phyloP scores from a whole-genome alignment of 202 grass and related monocot species.

The Saccharum hybrid region DNA sequence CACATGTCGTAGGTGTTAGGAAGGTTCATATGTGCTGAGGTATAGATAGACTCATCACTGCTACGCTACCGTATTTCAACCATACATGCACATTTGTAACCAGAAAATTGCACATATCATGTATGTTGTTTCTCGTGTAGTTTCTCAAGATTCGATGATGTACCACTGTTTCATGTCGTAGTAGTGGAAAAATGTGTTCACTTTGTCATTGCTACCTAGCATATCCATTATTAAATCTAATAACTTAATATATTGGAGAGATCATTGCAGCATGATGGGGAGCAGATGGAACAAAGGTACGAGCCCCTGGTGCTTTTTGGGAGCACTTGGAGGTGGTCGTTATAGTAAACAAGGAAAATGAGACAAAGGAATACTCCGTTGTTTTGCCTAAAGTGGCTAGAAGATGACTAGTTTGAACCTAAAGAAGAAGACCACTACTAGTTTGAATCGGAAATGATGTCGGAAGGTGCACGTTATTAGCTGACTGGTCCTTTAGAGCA shows the following conservation, averaged over 20 bases:
- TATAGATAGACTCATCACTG: conserved; percentile 2
- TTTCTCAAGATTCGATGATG: conserved; percentile 45
- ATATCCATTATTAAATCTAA: conserved; percentile 40
- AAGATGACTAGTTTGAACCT: conserved; percentile 45
- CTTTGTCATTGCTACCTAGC: conserved; percentile 49
- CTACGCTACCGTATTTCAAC: not conserved
- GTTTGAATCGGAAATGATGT: conserved; percentile 53
- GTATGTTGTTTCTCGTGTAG: conserved; percentile 35
- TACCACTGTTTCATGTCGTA: conserved; percentile 1
- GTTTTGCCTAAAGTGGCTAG: conserved; percentile 62
- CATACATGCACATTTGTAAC: not conserved
- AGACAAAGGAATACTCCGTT: conserved; percentile 60
- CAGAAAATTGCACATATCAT: not conserved
- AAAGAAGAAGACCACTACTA: conserved; percentile 43
- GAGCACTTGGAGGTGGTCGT: conserved; percentile 72
- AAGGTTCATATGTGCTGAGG: conserved; percentile 41
- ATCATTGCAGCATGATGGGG: conserved; percentile 77
- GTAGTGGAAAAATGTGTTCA: conserved; percentile 41
- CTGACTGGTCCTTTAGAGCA: conserved; percentile 13
- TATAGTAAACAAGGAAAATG: conserved; percentile 62
- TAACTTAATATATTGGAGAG: conserved; percentile 48
- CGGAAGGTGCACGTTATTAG: conserved; percentile 31
- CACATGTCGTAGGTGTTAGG: conserved; percentile 12
- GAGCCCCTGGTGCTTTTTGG: conserved; percentile 68
- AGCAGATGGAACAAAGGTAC: conserved; percentile 89